Percentiles rank a stretch among this genome's conserved stretches.
Evolutionary conservation across 805 yeast species (phyloP).

Genomic region (Zygosaccharomyces bailii): DNA sequence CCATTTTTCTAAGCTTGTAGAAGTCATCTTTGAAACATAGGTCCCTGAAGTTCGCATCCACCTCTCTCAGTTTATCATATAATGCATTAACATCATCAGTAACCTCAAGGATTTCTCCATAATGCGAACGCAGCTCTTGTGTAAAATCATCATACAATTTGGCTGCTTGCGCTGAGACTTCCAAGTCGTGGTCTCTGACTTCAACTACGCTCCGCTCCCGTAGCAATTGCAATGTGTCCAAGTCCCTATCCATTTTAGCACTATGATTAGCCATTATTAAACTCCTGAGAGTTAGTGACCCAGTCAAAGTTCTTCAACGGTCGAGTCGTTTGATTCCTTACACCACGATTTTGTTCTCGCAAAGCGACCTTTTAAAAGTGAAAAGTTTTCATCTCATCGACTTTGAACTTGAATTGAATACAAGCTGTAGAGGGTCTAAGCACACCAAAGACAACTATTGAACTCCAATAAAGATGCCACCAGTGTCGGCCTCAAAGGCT

Average conservation of each 20-base stretch:
- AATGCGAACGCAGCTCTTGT: conserved; percentile 22
- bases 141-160: conserved; percentile 22
- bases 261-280: not conserved
- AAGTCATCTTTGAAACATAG: conserved; percentile 33
- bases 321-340: conserved; percentile 10
- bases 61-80: conserved; percentile 16
- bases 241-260: not conserved
- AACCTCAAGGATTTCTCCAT: conserved; percentile 27
- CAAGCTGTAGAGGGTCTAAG: not conserved
- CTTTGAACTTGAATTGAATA: conserved; percentile 4
- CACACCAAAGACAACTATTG: not conserved
- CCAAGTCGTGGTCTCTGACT: conserved; percentile 19
- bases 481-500: conserved; percentile 88
- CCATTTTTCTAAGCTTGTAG: conserved; percentile 23
- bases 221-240: conserved; percentile 17
- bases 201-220: conserved; percentile 16
- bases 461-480: conserved; percentile 32
- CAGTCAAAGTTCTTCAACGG: not conserved
- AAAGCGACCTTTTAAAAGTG: conserved; percentile 8
- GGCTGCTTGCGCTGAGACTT: conserved; percentile 16
- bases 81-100: conserved; percentile 23
- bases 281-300: not conserved
- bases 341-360: conserved; percentile 10
- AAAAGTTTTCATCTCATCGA: conserved; percentile 18
- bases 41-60: conserved; percentile 27